phyloP scores from a whole-genome alignment of 768 basidiomycete genomes.

The Lactarius sp. region DNA sequence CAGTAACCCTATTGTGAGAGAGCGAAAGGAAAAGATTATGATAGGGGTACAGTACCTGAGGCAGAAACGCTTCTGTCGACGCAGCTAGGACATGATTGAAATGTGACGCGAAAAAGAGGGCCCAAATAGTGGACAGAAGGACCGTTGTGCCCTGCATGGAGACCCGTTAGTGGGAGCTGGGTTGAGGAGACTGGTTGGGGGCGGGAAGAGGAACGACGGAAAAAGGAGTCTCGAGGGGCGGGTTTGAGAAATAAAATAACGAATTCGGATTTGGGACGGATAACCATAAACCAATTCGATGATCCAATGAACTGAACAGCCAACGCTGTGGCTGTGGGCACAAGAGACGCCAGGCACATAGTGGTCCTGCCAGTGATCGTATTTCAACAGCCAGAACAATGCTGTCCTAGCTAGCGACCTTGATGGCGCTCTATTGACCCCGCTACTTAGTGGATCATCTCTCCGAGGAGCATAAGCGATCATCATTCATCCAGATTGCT shows the following conservation, averaged over 20 bases:
- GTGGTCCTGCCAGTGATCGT: too few species aligned
- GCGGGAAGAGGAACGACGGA: background rate
- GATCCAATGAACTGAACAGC: too few species aligned
- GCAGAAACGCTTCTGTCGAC: background rate
- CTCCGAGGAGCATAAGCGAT: too few species aligned
- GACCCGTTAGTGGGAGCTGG: background rate
- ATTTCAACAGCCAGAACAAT: too few species aligned
- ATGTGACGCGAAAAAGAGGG: background rate
- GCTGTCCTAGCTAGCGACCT: too few species aligned
- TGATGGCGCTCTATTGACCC: too few species aligned
- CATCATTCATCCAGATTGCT: too few species aligned
- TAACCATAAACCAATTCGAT: background rate
- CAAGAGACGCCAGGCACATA: too few species aligned
- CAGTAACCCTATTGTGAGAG: background rate
- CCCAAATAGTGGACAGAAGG: background rate
- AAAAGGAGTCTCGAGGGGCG: background rate
- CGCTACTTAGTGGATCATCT: too few species aligned
- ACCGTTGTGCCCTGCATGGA: background rate
- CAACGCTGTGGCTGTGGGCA: too few species aligned
- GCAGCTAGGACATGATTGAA: background rate
- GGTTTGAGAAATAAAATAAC: background rate
- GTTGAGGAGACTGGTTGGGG: background rate
- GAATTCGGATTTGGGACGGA: background rate
- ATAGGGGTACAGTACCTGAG: constrained; percentile 10
- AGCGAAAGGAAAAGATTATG: background rate